phyloP scores from a whole-genome alignment of 768 basidiomycete genomes.

The Xerocomellus amylosporus region DNA sequence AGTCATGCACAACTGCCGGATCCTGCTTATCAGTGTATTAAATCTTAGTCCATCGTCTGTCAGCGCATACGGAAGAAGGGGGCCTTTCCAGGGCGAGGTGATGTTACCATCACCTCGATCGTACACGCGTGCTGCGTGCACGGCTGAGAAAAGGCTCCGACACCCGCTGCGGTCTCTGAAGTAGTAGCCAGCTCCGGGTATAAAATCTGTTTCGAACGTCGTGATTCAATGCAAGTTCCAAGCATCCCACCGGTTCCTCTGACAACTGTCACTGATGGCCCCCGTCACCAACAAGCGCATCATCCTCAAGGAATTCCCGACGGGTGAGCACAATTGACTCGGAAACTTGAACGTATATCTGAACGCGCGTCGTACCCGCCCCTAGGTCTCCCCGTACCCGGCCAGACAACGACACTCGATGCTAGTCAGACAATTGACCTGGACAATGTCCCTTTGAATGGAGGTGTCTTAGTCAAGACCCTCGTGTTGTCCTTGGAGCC shows the following conservation, averaged over 20 bases:
- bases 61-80: background rate
- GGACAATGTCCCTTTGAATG: conserved; percentile 43
- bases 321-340: background rate
- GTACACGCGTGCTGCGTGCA: background rate
- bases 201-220: background rate
- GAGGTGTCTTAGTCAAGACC: conserved; percentile 49
- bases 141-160: too few species aligned
- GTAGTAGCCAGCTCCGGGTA: background rate
- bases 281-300: conserved; percentile 34
- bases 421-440: conserved; percentile 46
- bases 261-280: background rate
- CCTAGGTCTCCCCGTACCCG: conserved; percentile 23
- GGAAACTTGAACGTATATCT: background rate
- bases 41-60: background rate
- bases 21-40: background rate
- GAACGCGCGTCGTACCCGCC: background rate
- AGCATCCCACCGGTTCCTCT: background rate
- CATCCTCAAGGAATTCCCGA: conserved; percentile 34
- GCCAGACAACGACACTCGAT: conserved; percentile 47
- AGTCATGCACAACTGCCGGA: too few species aligned
- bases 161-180: background rate
- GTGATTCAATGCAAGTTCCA: background rate
- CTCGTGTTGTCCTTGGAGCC: conserved; percentile 49
- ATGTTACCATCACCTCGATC: background rate
- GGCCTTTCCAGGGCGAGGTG: background rate